phyloP scores from a whole-genome alignment of 805 yeast species.

The Candida golubevii region DNA sequence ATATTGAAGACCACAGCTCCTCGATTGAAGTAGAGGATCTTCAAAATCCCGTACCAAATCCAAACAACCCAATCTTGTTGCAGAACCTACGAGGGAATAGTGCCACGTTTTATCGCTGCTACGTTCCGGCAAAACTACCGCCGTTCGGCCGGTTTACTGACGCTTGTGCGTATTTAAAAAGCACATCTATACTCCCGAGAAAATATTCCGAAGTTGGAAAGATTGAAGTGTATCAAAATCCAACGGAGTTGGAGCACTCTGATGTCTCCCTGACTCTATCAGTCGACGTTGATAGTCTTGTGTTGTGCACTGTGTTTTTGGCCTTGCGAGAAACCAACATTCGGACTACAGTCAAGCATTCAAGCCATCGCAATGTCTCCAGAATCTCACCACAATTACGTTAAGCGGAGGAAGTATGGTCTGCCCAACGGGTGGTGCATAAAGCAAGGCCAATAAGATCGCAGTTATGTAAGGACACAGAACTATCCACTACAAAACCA shows the following conservation, averaged over 20 bases:
- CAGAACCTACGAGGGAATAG: slow-evolving; percentile 11
- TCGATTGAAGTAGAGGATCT: slow-evolving; percentile 3
- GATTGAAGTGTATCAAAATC: slow-evolving; percentile 34
- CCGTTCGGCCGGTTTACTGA: slow-evolving; percentile 38
- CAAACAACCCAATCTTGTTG: slow-evolving; percentile 20
- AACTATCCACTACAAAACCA: too few relatives aligned
- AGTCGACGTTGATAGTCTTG: slow-evolving; percentile 29
- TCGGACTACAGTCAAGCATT: slow-evolving; percentile 16
- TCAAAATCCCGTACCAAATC: slow-evolving; percentile 32
- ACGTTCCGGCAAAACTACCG: slow-evolving; percentile 31
- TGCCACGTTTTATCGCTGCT: slow-evolving; percentile 6
- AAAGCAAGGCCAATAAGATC: too few relatives aligned
- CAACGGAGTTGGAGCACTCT: slow-evolving; percentile 3
- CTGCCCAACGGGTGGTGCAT: too few relatives aligned
- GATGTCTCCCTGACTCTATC: slow-evolving; percentile 28
- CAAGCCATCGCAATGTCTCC: slow-evolving; percentile 4
- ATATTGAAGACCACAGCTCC: neutral
- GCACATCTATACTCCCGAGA: slow-evolving; percentile 27
- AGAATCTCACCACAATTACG: slow-evolving; percentile 5
- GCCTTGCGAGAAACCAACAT: slow-evolving; percentile 31
- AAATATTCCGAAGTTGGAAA: slow-evolving; percentile 33
- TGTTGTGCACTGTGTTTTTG: slow-evolving; percentile 27
- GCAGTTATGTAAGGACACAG: too few relatives aligned
- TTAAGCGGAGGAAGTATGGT: slow-evolving; percentile 1
- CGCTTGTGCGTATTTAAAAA: slow-evolving; percentile 20